Evolutionary conservation across 2,329 filamentous ascomycete genomes (phyloP).

Genomic region (Huntiella moniliformis): DNA sequence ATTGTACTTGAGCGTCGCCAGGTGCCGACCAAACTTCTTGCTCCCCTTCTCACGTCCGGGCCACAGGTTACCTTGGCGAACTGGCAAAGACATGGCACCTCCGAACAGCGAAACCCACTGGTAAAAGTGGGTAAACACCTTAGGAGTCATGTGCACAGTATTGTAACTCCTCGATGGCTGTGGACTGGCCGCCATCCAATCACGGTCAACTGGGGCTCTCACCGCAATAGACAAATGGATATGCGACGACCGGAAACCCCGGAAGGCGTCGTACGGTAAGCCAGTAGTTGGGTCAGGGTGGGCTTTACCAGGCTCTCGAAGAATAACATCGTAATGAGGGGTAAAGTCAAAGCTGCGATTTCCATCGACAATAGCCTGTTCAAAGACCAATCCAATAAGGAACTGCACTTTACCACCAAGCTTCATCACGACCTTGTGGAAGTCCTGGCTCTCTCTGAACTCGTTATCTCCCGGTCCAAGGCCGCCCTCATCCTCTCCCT

Average conservation of each 20-base stretch:
- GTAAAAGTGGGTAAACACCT: slow-evolving; percentile 97
- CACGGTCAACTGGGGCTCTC: slow-evolving; percentile 65
- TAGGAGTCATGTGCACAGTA: slow-evolving; percentile 79
- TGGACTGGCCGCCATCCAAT: slow-evolving; percentile 62
- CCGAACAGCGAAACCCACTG: slow-evolving; percentile 96
- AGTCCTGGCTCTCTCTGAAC: slow-evolving; percentile 36
- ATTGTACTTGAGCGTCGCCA: slow-evolving; percentile 98
- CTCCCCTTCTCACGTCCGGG: slow-evolving; percentile 87
- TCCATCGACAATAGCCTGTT: slow-evolving; percentile 56
- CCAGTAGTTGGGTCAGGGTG: slow-evolving; percentile 32
- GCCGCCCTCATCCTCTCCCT: slow-evolving; percentile 29
- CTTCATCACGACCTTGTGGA: slow-evolving; percentile 99
- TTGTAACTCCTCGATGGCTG: slow-evolving; percentile 84
- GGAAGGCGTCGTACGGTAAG: slow-evolving; percentile 70
- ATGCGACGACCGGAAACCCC: slow-evolving; percentile 88
- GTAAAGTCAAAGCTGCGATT: slow-evolving; percentile 71
- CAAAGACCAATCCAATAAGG: slow-evolving; percentile 81
- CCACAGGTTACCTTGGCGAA: slow-evolving; percentile 82
- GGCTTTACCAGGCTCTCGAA: slow-evolving; percentile 63
- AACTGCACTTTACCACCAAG: slow-evolving; percentile 89
- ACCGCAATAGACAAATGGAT: slow-evolving; percentile 92
- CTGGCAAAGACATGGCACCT: slow-evolving; percentile 80
- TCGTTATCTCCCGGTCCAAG: neutral
- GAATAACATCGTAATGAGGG: slow-evolving; percentile 77
- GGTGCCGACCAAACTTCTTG: slow-evolving; percentile 93